Base-by-base conservation (phyloP, 1,284 basidiomycete genomes). In the Fomitopsis palustris region DNA sequence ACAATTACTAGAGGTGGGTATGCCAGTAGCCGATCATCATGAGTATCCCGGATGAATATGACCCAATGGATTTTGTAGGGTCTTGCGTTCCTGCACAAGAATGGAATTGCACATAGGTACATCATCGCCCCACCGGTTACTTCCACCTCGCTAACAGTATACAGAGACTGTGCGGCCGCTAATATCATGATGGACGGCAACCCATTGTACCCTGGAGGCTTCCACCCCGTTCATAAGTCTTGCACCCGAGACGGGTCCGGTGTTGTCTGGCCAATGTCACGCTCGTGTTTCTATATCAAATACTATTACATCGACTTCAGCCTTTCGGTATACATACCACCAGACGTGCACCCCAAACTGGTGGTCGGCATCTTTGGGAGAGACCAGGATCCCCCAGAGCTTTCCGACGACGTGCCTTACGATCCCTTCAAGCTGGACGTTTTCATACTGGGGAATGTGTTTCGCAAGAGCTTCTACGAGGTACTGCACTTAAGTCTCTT, bases 341-440 rank as follows among this genome's bases (percentile, higher is more conserved):
- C 53, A 25, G 58, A 58, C 27, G 52, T 35, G 3, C 42, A 59
- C 6, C 29, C 17, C 6, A 53, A 54, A 14, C 54, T 65, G 1
- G 69, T 65, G 0, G 12, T 61, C 3, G 70, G 67, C 0, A 23
- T 2, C 1, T 14, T 53, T 2, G 70, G 67, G 2, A 52, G 65
- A 2, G 71, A 72, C 21, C 55, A 61, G 21, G 64, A 69, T 2
- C 66, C 65, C 1, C 72, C 72, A 0, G 71, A 74, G 53, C 59
- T 72, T 0, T 72, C 68, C 1, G 33, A 59, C 1, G 37, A 49
- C 2, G 54, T 63, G 1, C 69, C 70, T 0, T 71, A 74, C 42
- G 72, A 74, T 53, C 70, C 72, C 4, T 73, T 74, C 66, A 70
- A 70, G 45, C 58, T 67, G 1, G 70, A 72, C 41, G 60, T 74